Conservation (phyloP, 495 filamentous ascomycete species). For the Neurospora africana region DNA sequence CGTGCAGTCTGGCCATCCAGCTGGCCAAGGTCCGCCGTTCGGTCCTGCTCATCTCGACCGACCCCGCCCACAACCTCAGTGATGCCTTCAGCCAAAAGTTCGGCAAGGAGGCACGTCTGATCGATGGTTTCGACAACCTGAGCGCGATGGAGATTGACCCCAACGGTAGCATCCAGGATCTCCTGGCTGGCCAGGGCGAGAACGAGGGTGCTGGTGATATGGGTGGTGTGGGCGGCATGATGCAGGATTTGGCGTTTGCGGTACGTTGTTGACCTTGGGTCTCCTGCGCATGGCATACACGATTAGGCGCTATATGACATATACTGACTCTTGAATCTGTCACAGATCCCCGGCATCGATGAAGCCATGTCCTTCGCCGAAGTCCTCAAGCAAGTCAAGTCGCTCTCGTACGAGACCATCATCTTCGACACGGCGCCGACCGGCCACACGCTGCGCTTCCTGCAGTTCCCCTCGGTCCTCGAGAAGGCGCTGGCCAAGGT, state of each 20-base stretch:
- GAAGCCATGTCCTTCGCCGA: conserved; percentile 99
- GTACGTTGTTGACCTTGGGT: conserved; percentile 27
- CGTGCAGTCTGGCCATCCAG: conserved; percentile 94
- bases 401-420: conserved; percentile 95
- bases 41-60: conserved; percentile 94
- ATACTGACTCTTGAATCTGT: neutral
- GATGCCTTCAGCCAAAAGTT: conserved; percentile 99
- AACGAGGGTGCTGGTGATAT: conserved; percentile 50
- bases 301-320: neutral
- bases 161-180: conserved; percentile 93
- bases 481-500: conserved; percentile 97
- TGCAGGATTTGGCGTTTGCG: conserved; percentile 56
- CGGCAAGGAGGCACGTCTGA: conserved; percentile 88
- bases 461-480: conserved; percentile 95
- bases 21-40: conserved; percentile 92
- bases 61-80: conserved; percentile 95
- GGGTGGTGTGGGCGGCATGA: conserved; percentile 56
- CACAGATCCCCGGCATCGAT: conserved; percentile 92
- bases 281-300: neutral
- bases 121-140: conserved; percentile 87
- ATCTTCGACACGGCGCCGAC: conserved; percentile 99
- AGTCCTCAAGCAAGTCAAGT: conserved; percentile 98
- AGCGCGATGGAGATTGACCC: conserved; percentile 99
- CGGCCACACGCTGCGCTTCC: conserved; percentile 97
- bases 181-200: conserved; percentile 73